Evolutionary conservation across 2,329 filamentous ascomycete genomes (phyloP), one percentile per base, ranked within the genome.

Genomic region (Scortechinia acanthostroma): DNA sequence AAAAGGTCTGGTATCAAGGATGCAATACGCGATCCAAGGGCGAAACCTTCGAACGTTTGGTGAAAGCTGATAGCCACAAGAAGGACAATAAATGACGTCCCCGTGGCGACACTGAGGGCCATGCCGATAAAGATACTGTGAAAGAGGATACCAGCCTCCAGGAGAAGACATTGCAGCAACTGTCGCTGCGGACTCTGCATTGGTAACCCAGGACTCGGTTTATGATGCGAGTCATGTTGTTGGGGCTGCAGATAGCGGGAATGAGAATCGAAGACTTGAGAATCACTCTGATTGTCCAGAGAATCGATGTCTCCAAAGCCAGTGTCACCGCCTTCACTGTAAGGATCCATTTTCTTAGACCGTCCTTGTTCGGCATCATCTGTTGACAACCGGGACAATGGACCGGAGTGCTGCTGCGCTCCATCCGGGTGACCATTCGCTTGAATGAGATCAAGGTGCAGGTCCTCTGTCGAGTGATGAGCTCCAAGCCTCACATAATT

Each of bases 81-180:
- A 50, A 93, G 86, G 13, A 91, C 85, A 35, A 88, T 70, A 57
- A 93, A 93, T 1, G 85, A 80, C 0, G 86, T 83, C 0, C 87
- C 87, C 0, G 86, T 89, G 0, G 88, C 83, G 1, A 93, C 88
- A 1, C 85, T 89, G 22, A 93, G 73, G 3, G 88, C 86, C 86
- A 91, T 91, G 49, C 88, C 88, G 53, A 93, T 91, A 56, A 93
- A 93, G 45, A 93, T 73, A 56, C 81, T 87, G 66, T 93, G 88
- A 58, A 91, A 91, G 15, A 93, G 73, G 49, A 93, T 91, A 17
- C 88, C 88, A 0, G 86, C 86, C 63, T 91, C 88, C 2, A 93
- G 75, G 20, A 93, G 73, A 42, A 91, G 68, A 52, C 87, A 91
- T 60, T 93, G 88, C 6, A 91, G 67, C 53, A 91, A 73, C 51